phyloP scores from a whole-genome alignment of 768 basidiomycete genomes.

The Amyloporia xantha region DNA sequence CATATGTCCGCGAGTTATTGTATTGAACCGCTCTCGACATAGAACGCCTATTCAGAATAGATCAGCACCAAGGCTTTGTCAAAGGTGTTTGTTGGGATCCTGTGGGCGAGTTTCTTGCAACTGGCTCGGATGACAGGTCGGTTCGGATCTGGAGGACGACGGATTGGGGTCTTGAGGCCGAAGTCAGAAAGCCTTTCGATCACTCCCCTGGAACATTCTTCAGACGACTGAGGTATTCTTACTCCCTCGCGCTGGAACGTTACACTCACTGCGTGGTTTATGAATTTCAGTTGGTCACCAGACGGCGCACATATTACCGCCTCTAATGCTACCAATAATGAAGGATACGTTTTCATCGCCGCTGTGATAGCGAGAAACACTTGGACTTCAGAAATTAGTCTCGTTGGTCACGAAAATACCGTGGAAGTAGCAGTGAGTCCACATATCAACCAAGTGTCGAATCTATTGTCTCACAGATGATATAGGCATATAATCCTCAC shows the following conservation, averaged over 20 bases:
- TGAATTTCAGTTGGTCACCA: slow-evolving; percentile 98
- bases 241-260: no score
- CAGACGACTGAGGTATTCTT: slow-evolving; percentile 68
- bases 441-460: not conserved
- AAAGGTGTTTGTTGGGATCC: slow-evolving; percentile 99
- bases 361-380: slow-evolving; percentile 86
- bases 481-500: slow-evolving; percentile 88
- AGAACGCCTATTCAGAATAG: slow-evolving; percentile 83
- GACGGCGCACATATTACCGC: slow-evolving; percentile 98
- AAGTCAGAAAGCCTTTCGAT: slow-evolving; percentile 85
- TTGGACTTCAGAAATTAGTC: slow-evolving; percentile 88
- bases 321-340: slow-evolving; percentile 94
- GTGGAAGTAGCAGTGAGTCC: slow-evolving; percentile 84
- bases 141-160: slow-evolving; percentile 96
- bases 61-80: slow-evolving; percentile 91
- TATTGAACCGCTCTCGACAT: not conserved
- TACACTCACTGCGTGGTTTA: no score
- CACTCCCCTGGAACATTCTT: slow-evolving; percentile 96
- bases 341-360: slow-evolving; percentile 95
- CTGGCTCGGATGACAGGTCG: slow-evolving; percentile 92
- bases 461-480: slow-evolving; percentile 2
- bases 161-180: slow-evolving; percentile 83
- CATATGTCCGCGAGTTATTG: not conserved
- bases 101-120: slow-evolving; percentile 96
- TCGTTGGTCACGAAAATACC: slow-evolving; percentile 96